Evolutionary conservation across 2,329 filamentous ascomycete species (phyloP), one percentile per base, ranked within the genome.

Genomic region (Arthrinium puccinioides): DNA sequence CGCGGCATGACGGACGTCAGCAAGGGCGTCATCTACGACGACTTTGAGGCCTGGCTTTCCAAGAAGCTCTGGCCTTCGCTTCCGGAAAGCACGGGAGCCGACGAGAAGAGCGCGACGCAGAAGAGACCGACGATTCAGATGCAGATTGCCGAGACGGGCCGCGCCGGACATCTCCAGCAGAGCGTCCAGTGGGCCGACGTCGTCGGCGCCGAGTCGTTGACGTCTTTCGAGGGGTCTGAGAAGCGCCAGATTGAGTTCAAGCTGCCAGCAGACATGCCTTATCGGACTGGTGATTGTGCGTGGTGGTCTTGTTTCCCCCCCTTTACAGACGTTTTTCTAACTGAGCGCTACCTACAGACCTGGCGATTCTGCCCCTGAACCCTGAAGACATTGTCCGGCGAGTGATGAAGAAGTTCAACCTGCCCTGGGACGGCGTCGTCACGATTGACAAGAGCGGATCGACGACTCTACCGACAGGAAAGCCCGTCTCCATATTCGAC

Each of bases 341-440:
- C 19, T 14, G 13, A 9, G 15, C 9, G 21, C 14, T 5, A 13
- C 19, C 5, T 10, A 11, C 8, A 36, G 33, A 82, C 47, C 64
- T 82, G 6, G 72, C 73, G 2, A 61, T 79, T 4, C 59, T 79
- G 2, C 78, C 78, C 2, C 57, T 78, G 14, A 82, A 82, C 47
- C 72, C 71, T 3, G 60, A 63, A 24, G 59, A 65, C 26, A 69
- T 66, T 6, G 69, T 82, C 6, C 66, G 66, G 16, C 64, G 74
- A 16, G 73, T 70, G 0, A 70, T 81, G 51, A 63, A 62, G 21
- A 63, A 67, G 31, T 81, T 80, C 41, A 62, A 66, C 3, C 57
- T 82, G 4, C 67, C 75, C 0, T 78, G 70, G 70, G 78, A 82
- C 48, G 71, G 70, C 4, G 63, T 68, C 38, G 54, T 79, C 10